Evolutionary conservation across 2,329 filamentous ascomycete genomes (phyloP), one percentile per base, ranked within the genome.

Genomic region (Ophiostoma sp.): DNA sequence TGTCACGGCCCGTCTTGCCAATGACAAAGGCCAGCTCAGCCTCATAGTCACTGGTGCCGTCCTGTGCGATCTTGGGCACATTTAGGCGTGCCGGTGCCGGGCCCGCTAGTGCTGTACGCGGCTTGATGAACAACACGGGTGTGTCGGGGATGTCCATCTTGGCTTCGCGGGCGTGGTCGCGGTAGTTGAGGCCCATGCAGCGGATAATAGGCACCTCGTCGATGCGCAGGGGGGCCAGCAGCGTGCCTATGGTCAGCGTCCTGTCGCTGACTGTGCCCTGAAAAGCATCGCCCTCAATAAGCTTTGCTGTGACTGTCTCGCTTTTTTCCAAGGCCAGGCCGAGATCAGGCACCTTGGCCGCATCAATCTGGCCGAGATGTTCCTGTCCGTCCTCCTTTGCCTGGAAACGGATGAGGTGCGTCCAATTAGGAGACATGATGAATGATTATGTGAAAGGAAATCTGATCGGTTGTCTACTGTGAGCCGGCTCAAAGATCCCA

Each of bases 161-260:
- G 65, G 76, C 76, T 72, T 81, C 79, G 16, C 72, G 69, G 5
- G 78, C 78, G 67, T 80, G 79, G 71, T 80, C 75, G 47, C 73
- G 74, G 72, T 81, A 81, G 74, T 82, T 83, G 66, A 82, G 76
- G 6, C 81, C 80, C 64, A 82, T 74, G 72, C 80, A 82, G 47
- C 80, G 78, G 65, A 82, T 80, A 27, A 78, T 76, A 45, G 77
- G 76, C 5, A 79, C 75, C 44, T 81, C 76, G 12, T 74, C 69
- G 27, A 69, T 69, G 0, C 74, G 70, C 36, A 81, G 67, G 0
- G 79, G 79, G 1, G 76, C 74, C 18, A 81, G 72, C 58, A 77
- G 71, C 71, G 47, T 67, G 36, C 64, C 64, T 55, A 70, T 58
- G 60, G 74, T 75, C 71, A 76, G 64, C 11, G 72, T 68, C 65